Base-by-base conservation (phyloP, 179 eudicot genomes). In the Corrigiola litoralis region DNA sequence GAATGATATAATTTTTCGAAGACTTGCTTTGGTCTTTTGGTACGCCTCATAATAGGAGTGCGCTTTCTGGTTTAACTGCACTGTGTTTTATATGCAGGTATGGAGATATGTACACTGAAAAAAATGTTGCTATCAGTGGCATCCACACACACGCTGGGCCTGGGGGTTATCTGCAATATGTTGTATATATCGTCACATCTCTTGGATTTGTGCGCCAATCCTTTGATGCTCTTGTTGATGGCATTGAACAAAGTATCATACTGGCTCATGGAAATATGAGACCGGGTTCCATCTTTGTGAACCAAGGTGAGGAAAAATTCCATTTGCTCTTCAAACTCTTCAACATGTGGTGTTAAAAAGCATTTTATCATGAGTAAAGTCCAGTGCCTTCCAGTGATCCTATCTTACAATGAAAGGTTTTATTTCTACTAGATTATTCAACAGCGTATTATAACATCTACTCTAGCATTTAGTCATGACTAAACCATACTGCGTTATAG, bases 91-190 rank as follows among this genome's bases (percentile, higher is more conserved):
- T 72, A 61, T 72, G 67, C 79, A 94, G 99, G 77, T 94, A 90
- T 72, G 97, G 97, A 29, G 68, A 91, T 78, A 81, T 94, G 3
- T 94, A 94, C 73, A 85, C 82, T 16, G 95, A 94, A 70, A 71
- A 81, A 1, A 94, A 94, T 84, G 97, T 90, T 79, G 99, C 96
- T 60, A 94, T 94, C 38, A 90, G 97, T 68, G 99, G 99, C 38
- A 94, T 88, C 69, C 99, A 94, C 70, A 88, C 97, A 18, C 99
- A 94, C 74, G 96, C 96, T 65, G 99, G 99, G 32, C 99, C 99
- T 13, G 99, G 99, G 42, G 99, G 99, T 66, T 94, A 90, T 77
- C 86, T 94, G 16, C 99, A 94, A 68, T 90, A 94, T 77, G 81
- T 94, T 64, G 85, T 88, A 51, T 94, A 94, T 80, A 78, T 94